phyloP scores from a whole-genome alignment of 2,329 filamentous ascomycete species.

The Paecilomyces niveus region DNA sequence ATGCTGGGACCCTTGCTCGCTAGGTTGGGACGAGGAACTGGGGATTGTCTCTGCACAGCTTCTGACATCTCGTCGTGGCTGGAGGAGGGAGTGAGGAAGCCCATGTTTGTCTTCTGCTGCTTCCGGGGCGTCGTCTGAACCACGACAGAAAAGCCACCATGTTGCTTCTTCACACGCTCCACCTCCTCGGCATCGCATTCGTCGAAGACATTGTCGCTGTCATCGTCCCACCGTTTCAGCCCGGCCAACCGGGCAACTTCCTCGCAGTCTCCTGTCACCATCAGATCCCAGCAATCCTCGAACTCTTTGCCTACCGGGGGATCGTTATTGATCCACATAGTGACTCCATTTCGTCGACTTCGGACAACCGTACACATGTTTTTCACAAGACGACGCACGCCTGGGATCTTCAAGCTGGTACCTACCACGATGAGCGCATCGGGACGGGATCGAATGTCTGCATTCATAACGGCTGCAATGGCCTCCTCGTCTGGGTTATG shows the following conservation, averaged over 20 bases:
- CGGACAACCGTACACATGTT: slow-evolving; percentile 87
- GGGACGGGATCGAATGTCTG: slow-evolving; percentile 76
- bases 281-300: slow-evolving; percentile 86
- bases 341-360: slow-evolving; percentile 67
- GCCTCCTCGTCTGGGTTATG: slow-evolving; percentile 94
- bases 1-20: slow-evolving; percentile 24
- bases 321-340: slow-evolving; percentile 92
- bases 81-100: slow-evolving; percentile 36
- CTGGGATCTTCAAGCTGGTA: slow-evolving; percentile 91
- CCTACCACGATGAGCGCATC: slow-evolving; percentile 93
- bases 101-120: slow-evolving; percentile 22
- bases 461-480: slow-evolving; percentile 81
- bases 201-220: slow-evolving; percentile 32
- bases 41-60: slow-evolving; percentile 15
- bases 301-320: slow-evolving; percentile 75
- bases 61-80: slow-evolving; percentile 28
- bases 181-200: slow-evolving; percentile 40
- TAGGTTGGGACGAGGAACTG: slow-evolving; percentile 15
- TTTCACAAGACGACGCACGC: slow-evolving; percentile 79
- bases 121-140: slow-evolving; percentile 31
- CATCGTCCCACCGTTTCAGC: slow-evolving; percentile 52
- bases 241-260: slow-evolving; percentile 70
- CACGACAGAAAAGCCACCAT: slow-evolving; percentile 33
- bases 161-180: slow-evolving; percentile 33
- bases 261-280: slow-evolving; percentile 82